phyloP scores from a whole-genome alignment of 75 land plant genomes.

The Chamaecyparis obtusa region DNA sequence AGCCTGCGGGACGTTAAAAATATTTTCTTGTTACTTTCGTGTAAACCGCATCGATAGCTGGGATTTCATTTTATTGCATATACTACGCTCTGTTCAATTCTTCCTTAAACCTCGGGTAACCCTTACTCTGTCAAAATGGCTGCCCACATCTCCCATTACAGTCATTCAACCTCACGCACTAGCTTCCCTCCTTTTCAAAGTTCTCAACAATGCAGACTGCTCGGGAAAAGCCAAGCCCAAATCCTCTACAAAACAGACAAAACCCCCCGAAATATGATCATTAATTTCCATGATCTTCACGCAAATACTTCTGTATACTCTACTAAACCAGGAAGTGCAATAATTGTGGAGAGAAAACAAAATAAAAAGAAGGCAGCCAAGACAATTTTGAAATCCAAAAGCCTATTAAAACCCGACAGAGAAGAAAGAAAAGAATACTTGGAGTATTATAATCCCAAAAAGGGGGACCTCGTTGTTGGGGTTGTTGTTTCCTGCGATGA shows the following conservation, averaged over 20 bases:
- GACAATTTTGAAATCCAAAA: background rate
- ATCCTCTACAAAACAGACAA: background rate
- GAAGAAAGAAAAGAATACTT: slow-evolving; percentile 10
- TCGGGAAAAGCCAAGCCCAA: background rate
- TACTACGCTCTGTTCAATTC: background rate
- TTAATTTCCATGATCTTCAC: background rate
- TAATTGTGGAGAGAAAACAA: background rate
- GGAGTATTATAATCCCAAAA: slow-evolving; percentile 69
- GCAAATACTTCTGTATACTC: background rate
- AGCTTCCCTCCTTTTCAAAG: background rate
- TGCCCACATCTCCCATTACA: background rate
- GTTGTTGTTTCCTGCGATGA: slow-evolving; percentile 87
- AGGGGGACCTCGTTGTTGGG: slow-evolving; percentile 75
- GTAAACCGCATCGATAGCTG: background rate
- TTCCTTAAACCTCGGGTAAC: background rate
- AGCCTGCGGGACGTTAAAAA: no score
- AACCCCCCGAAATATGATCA: background rate
- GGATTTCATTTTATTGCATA: background rate
- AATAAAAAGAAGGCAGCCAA: background rate
- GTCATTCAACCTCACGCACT: background rate
- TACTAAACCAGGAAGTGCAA: background rate
- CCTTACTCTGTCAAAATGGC: background rate
- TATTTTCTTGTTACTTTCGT: no score
- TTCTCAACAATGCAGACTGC: background rate
- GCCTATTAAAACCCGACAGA: background rate